Conservation (phyloP, 352 stramenopile species). For the Pythium sp. region DNA sequence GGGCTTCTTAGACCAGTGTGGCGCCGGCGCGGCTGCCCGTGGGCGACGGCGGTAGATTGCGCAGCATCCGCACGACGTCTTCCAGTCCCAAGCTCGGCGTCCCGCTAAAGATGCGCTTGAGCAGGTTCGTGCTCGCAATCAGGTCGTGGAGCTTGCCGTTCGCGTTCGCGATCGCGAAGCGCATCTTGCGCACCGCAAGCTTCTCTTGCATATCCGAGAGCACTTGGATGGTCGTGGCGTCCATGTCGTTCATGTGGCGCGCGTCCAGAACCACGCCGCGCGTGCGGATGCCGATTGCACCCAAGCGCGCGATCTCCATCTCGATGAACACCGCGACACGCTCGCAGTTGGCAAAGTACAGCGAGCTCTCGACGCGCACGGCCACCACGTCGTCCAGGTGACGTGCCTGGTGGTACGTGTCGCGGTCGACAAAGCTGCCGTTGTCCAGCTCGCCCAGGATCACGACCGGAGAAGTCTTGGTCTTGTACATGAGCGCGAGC, state of each 20-base stretch:
- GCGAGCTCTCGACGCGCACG: constrained; percentile 45
- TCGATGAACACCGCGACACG: constrained; percentile 35
- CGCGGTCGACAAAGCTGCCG: constrained; percentile 32
- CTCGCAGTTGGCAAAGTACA: constrained; percentile 67
- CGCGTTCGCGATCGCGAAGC: constrained; percentile 42
- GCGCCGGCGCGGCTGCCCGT: not conserved
- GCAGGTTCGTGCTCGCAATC: constrained; percentile 38
- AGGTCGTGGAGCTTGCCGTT: constrained; percentile 36
- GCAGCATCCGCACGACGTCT: constrained; percentile 29
- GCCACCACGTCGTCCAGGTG: constrained; percentile 32
- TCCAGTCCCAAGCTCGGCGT: constrained; percentile 25
- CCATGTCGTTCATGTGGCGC: constrained; percentile 49
- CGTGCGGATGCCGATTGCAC: constrained; percentile 24
- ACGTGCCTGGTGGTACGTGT: constrained; percentile 24
- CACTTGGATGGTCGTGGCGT: constrained; percentile 61
- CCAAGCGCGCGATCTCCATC: constrained; percentile 30
- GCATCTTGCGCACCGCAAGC: constrained; percentile 34
- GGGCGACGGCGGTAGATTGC: constrained; percentile 6
- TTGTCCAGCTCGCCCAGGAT: constrained; percentile 42
- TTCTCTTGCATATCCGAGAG: constrained; percentile 57
- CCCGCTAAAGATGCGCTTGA: constrained; percentile 27
- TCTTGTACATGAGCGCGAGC: constrained; percentile 58
- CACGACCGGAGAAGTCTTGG: constrained; percentile 32
- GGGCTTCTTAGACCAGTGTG: not conserved
- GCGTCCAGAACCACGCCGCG: constrained; percentile 46